Base-by-base conservation (phyloP, 805 yeast genomes). In the Scheffersomyces stipitis region DNA sequence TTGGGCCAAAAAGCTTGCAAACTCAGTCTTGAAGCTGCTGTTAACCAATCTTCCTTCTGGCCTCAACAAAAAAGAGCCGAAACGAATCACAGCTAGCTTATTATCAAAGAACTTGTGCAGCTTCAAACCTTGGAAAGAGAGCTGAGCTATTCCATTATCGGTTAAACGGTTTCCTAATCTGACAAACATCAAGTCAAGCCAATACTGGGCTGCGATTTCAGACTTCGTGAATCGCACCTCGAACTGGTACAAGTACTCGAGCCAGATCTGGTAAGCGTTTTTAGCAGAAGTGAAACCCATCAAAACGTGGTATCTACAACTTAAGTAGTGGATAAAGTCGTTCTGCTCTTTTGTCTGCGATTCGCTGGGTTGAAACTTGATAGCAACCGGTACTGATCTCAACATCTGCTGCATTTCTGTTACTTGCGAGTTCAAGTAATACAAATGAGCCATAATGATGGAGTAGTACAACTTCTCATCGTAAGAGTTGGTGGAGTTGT, bases 361-460 rank as follows among this genome's bases (percentile, higher is more conserved):
- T 28, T 31, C 12, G 35, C 23, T 18, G 30, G 45, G 16, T 28
- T 40, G 16, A 33, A 14, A 44, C 18, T 15, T 35, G 23, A 18
- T 15, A 26, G 18, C 24, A 33, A 37, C 34, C 36, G 33, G 26
- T n/a, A 42, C 46, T 13, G 37, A 38, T n/a, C 37, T 40, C 32
- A 48, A 43, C 13, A 31, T 51, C 20, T 33, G 37, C 29, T 43
- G 28, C 49, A 60, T 47, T n/a, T 49, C 51, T 5, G 40, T 52
- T 6, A 37, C 24, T 30, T 62, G 56, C 16, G 54, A 48, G 34
- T 51, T 51, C 31, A 69, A 44, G 37, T 49, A 54, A 37, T 56
- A 53, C 46, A 69, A 56, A 30, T 69, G 73, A 9, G 60, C 66
- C 44, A 62, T 46, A 3, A 67, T 48, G 5, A 58, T 56, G 2